A percentile compares a stretch with the other conserved stretches of the same genome.
Evolutionary conservation across 805 yeast species (phyloP).

Genomic region (Metschnikowia reukaufii): DNA sequence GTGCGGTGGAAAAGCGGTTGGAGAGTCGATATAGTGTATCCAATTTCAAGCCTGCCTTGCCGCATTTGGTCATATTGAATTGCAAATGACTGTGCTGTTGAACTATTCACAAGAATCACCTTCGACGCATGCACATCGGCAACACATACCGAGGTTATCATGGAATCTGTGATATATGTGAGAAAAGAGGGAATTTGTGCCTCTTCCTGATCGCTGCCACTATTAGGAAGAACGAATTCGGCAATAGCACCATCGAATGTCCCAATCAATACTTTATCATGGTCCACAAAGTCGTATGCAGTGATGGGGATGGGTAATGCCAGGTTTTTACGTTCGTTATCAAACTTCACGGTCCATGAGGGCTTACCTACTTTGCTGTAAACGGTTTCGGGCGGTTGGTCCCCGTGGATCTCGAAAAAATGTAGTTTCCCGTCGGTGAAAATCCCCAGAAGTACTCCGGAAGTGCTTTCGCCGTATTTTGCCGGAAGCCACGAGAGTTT

Average conservation of each 20-base stretch:
- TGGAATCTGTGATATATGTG: conserved; percentile 31
- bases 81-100: conserved; percentile 27
- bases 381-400: conserved; percentile 8
- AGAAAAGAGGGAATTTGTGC: conserved; percentile 32
- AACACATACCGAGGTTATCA: conserved; percentile 28
- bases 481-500: conserved; percentile 42
- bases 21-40: conserved; percentile 25
- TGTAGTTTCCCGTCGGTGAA: conserved; percentile 61
- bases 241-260: conserved; percentile 58
- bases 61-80: conserved; percentile 25
- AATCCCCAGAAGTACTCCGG: conserved; percentile 51
- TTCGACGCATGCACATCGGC: conserved; percentile 26
- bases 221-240: conserved; percentile 49
- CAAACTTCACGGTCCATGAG: conserved; percentile 23
- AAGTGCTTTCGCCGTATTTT: conserved; percentile 23
- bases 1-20: conserved; percentile 31
- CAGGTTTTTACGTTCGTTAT: conserved; percentile 10
- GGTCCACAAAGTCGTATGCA: conserved; percentile 47
- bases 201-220: not conserved
- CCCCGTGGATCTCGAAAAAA: conserved; percentile 38
- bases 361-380: conserved; percentile 20
- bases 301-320: conserved; percentile 34
- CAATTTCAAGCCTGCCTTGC: conserved; percentile 28
- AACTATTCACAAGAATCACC: conserved; percentile 30
- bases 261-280: conserved; percentile 53